Evolutionary conservation across 768 basidiomycete species (phyloP), one percentile per base, ranked within the genome.

Genomic region (Royoungia palumana): DNA sequence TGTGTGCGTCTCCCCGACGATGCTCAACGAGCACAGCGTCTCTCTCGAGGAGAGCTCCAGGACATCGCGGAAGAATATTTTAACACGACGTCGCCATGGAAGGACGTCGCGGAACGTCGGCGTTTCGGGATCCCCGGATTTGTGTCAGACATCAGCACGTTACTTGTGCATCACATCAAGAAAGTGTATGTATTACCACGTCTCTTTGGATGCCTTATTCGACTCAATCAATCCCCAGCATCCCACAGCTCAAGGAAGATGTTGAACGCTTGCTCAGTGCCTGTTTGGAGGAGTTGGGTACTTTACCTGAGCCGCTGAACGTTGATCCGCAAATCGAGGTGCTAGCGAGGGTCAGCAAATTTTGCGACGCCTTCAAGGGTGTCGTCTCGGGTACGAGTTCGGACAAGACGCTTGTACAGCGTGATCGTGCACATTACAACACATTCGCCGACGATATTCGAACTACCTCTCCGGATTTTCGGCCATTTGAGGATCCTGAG

Each of bases 1-100:
- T 83, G 81, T 17, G 81, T 85, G 24, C 81, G 81, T 36, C 78
- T 84, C 9, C 81, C 82, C 0, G 76, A 82, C 41, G 86, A 85
- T 54, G 66, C 59, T 2, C 75, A 83, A 47, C 78, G 86, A 1
- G 50, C 57, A 13, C 54, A 60, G 32, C 59, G 62, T 5, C 60
- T 75, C 11, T 63, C 74, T 1, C 69, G 69, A 14, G 41, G 54
- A 0, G 76, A 71, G 17, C 63, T 71, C 6, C 71, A 78, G 41
- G 48, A 45, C 13, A 58, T 65, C 0, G 77, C 76, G 1, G 47
- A 59, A 0, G 49, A 67, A 0, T 85, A 77, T 54, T 86, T 87
- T 57, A 51, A 68, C 13, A 58, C 52, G 0, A 78, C 68, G 1
- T 16, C 62, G 0, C 84, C 83, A 0, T 88, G 86, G 86, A 73